A percentile compares a stretch with the other conserved stretches of the same genome.
phyloP scores from a whole-genome alignment of 1,284 basidiomycete genomes.

The Coniophora puteana region DNA sequence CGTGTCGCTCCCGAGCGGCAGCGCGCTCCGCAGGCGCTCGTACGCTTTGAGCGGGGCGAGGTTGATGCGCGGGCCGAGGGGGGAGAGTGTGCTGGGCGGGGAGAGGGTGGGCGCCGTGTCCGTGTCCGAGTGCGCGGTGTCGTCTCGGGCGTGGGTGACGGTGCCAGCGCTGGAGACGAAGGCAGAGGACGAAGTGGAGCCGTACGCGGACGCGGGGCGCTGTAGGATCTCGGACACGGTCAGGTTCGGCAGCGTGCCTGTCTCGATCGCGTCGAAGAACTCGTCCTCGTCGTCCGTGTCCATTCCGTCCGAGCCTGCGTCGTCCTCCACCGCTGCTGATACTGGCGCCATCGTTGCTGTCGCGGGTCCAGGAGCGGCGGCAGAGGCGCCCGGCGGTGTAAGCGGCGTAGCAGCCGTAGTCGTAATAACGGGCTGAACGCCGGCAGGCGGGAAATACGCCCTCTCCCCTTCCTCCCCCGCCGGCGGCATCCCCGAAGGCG shows the following conservation, averaged over 20 bases:
- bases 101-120: too few species aligned
- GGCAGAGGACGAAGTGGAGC: neutral
- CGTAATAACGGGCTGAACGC: conserved; percentile 5
- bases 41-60: conserved; percentile 70
- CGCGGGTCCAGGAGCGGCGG: conserved; percentile 20
- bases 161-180: conserved; percentile 14
- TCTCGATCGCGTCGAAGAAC: conserved; percentile 96
- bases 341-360: conserved; percentile 19
- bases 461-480: too few species aligned
- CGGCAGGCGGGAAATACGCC: too few species aligned
- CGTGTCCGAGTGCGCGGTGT: too few species aligned
- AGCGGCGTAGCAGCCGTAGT: conserved; percentile 7
- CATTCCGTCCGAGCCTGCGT: too few species aligned
- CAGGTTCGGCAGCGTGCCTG: conserved; percentile 73
- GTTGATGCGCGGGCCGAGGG: conserved; percentile 32
- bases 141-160: too few species aligned
- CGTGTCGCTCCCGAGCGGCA: conserved; percentile 77
- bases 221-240: conserved; percentile 61
- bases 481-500: too few species aligned
- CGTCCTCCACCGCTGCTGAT: conserved; percentile 33
- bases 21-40: conserved; percentile 52
- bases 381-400: conserved; percentile 6
- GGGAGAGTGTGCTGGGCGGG: conserved; percentile 23
- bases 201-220: conserved; percentile 29
- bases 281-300: conserved; percentile 93